Conservation (phyloP, 176 grass and related monocot genomes). For the Oryza australiensis region DNA sequence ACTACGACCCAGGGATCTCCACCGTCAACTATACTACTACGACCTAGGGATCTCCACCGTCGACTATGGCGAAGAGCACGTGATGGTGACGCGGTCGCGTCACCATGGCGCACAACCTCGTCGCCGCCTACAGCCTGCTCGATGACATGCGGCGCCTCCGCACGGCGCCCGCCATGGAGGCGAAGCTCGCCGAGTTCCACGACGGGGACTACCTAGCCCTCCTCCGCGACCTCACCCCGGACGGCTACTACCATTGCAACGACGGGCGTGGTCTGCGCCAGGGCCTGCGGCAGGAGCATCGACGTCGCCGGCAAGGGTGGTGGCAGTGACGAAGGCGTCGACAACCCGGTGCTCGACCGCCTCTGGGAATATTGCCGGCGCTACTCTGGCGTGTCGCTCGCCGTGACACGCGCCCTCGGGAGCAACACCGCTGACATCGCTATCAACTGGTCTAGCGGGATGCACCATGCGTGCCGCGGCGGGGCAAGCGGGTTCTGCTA, state of each 20-base stretch:
- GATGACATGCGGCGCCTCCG: constrained; percentile 32
- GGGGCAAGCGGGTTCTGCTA: constrained; percentile 68
- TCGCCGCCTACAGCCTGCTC: constrained; percentile 51
- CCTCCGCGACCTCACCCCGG: constrained; percentile 39
- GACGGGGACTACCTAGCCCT: constrained; percentile 41
- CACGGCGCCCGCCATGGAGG: constrained; percentile 32
- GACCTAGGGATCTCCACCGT: constrained; percentile 52
- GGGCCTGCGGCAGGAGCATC: constrained; percentile 18
- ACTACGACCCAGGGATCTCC: constrained; percentile 61
- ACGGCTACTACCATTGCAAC: constrained; percentile 17
- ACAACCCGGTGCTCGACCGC: constrained; percentile 52
- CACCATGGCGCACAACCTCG: constrained; percentile 60
- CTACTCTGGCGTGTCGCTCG: constrained; percentile 52
- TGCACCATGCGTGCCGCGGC: constrained; percentile 58
- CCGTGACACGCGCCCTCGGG: constrained; percentile 45
- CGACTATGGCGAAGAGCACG: constrained; percentile 58
- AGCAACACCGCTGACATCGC: constrained; percentile 48
- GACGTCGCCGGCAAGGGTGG: neutral
- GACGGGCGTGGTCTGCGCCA: neutral
- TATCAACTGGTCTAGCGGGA: constrained; percentile 63
- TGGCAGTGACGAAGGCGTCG: too few relatives aligned
- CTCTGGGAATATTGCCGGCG: constrained; percentile 60
- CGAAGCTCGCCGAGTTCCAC: constrained; percentile 57
- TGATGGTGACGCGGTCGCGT: constrained; percentile 72
- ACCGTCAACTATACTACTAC: constrained; percentile 75